Evolutionary conservation across 345 rosid genomes (phyloP).

Genomic region (Garcia nutans): DNA sequence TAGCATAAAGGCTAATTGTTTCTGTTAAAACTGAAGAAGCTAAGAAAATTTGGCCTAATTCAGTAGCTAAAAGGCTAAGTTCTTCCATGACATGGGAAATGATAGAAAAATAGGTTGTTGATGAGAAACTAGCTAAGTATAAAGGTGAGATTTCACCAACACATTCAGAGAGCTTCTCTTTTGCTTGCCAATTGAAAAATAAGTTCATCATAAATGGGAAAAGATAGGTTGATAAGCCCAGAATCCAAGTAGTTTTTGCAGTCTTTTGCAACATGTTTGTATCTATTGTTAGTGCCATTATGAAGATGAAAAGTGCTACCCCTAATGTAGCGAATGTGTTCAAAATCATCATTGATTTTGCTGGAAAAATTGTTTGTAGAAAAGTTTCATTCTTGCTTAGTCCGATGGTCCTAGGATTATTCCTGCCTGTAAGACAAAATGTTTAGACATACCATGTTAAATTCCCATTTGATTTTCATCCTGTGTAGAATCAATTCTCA

Average conservation of each 20-base stretch:
- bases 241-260: slow-evolving; percentile 11
- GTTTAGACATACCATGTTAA: neutral
- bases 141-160: neutral
- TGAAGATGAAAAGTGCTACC: slow-evolving; percentile 18
- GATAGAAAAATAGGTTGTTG: slow-evolving; percentile 21
- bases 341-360: neutral
- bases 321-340: slow-evolving; percentile 11
- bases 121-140: neutral
- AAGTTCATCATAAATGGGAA: neutral
- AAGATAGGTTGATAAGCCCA: slow-evolving; percentile 15
- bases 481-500: too few species aligned
- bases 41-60: slow-evolving; percentile 31
- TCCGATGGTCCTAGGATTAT: slow-evolving; percentile 31
- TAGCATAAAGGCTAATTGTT: neutral
- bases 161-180: neutral
- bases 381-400: slow-evolving; percentile 7
- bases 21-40: slow-evolving; percentile 21
- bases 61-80: slow-evolving; percentile 34
- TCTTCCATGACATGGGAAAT: slow-evolving; percentile 20
- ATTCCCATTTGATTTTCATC: too few species aligned
- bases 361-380: slow-evolving; percentile 11
- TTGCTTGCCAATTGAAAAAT: neutral
- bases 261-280: neutral
- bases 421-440: slow-evolving; percentile 22
- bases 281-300: slow-evolving; percentile 29